Percentiles rank a stretch among this genome's conserved stretches.
phyloP scores from a whole-genome alignment of 805 yeast species.

The Ogataea parapolymorpha region DNA sequence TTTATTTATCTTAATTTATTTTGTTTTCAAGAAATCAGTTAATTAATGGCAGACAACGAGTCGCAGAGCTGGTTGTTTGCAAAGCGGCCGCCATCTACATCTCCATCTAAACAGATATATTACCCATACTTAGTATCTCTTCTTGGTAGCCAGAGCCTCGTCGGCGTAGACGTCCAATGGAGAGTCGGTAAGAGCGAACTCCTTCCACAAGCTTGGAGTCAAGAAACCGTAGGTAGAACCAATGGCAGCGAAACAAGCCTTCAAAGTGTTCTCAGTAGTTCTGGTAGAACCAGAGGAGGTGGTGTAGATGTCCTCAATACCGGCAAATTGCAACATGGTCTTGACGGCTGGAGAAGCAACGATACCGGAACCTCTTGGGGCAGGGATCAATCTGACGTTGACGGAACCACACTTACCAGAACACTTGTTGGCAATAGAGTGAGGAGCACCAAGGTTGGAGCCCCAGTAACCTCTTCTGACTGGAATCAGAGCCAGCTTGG shows the following conservation, averaged over 20 bases:
- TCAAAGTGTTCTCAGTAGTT: conserved; percentile 99
- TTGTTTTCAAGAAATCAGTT: too few species aligned
- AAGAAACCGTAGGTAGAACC: conserved; percentile 99
- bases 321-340: conserved; percentile 98
- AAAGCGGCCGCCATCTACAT: not conserved
- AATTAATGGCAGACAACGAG: too few species aligned
- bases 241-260: conserved; percentile 98
- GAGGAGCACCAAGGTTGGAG: conserved; percentile 98
- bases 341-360: conserved; percentile 99
- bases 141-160: conserved; percentile 71
- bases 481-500: conserved; percentile 97
- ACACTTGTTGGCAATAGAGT: conserved; percentile 95
- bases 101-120: not conserved
- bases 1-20: too few species aligned
- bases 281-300: conserved; percentile 98
- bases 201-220: conserved; percentile 98
- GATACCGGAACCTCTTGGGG: conserved; percentile 99
- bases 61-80: too few species aligned
- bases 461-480: conserved; percentile 99
- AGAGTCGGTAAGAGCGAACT: conserved; percentile 77
- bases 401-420: conserved; percentile 99
- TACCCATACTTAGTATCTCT: conserved; percentile 56
- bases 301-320: conserved; percentile 99
- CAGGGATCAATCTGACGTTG: conserved; percentile 97
- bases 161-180: conserved; percentile 95